These are phyloP conservation scores for Croton laevigatus DNA, from an alignment of 441 rosid species.

Conservation along the genomic window DNA sequence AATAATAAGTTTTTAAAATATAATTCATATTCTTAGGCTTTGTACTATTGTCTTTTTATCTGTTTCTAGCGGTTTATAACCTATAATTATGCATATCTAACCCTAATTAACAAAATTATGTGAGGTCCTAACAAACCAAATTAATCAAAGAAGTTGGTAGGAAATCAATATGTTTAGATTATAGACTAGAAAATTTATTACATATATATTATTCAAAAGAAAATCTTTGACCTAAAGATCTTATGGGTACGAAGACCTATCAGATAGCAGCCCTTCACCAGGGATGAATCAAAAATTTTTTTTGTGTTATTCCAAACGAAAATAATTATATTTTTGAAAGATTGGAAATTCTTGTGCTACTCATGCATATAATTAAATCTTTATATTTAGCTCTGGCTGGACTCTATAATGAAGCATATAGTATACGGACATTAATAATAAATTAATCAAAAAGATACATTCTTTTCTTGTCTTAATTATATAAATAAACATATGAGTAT, in stretches of 20 bases:
- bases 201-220: constrained; percentile 27
- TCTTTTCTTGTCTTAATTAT: neutral
- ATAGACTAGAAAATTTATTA: constrained; percentile 15
- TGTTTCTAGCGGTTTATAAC: neutral
- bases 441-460: neutral
- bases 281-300: neutral
- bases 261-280: constrained; percentile 19
- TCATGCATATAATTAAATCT: constrained; percentile 7
- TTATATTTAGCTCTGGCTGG: neutral
- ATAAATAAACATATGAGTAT: neutral
- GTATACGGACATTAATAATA: neutral
- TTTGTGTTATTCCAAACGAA: neutral
- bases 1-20: neutral
- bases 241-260: constrained; percentile 31
- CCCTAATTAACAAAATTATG: neutral
- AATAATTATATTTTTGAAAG: neutral
- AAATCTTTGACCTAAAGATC: constrained; percentile 66
- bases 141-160: constrained; percentile 21
- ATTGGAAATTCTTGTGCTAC: constrained; percentile 15
- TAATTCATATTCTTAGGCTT: neutral
- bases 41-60: neutral
- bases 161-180: constrained; percentile 13
- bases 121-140: constrained; percentile 15
- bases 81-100: neutral
- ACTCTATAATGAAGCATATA: neutral